A percentile compares a stretch with the other conserved stretches of the same genome.
Evolutionary conservation across 2,329 filamentous ascomycete species (phyloP).

Genomic region (Xylariaceae sp.): DNA sequence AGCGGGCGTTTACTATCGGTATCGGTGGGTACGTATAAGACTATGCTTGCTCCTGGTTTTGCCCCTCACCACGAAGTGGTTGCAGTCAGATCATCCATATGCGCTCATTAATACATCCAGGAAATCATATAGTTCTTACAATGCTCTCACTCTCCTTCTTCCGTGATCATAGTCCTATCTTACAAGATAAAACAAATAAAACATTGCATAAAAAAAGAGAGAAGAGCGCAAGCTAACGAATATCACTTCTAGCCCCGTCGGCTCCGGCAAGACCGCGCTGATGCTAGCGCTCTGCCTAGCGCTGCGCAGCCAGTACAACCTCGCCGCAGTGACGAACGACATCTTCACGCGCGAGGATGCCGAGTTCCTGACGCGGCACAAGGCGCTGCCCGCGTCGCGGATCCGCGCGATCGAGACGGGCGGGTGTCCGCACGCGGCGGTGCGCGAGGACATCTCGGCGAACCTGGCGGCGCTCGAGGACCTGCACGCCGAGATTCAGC

Average conservation of each 20-base stretch:
- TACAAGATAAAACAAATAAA: neutral
- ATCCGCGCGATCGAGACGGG: conserved; percentile 98
- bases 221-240: conserved; percentile 21
- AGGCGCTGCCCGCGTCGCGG: conserved; percentile 79
- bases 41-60: too few species aligned
- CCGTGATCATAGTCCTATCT: too few species aligned
- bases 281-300: conserved; percentile 92
- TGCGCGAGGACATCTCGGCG: conserved; percentile 93
- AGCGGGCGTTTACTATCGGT: conserved; percentile 93
- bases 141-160: too few species aligned
- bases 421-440: conserved; percentile 94
- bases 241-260: conserved; percentile 70
- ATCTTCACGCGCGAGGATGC: conserved; percentile 99
- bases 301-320: conserved; percentile 79
- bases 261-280: conserved; percentile 94
- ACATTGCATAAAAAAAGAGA: neutral
- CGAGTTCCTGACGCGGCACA: conserved; percentile 90
- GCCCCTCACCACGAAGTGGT: too few species aligned
- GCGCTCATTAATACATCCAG: neutral
- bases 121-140: too few species aligned
- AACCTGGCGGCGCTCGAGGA: conserved; percentile 93
- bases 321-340: conserved; percentile 97
- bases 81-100: too few species aligned
- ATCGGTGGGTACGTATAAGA: conserved; percentile 80
- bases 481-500: conserved; percentile 83